phyloP scores from a whole-genome alignment of 176 grass and related monocot species.

The Microstegium vimineum region DNA sequence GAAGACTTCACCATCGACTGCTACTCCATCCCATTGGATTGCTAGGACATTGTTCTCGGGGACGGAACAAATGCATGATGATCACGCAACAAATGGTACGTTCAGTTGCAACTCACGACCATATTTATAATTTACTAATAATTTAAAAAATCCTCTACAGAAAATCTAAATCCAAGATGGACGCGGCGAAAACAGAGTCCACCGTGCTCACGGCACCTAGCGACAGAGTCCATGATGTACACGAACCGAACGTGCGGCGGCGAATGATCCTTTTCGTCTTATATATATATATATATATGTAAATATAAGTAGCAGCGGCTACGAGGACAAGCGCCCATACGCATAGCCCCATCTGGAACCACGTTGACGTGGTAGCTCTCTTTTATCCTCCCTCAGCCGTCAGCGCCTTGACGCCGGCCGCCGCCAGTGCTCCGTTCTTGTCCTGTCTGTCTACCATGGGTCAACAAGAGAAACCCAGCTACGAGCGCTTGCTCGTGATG shows the following conservation, averaged over 20 bases:
- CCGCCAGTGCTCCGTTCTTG: not conserved
- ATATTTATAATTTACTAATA: no score
- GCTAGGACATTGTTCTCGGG: no score
- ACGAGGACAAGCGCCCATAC: not conserved
- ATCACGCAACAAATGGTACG: no score
- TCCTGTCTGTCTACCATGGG: not conserved
- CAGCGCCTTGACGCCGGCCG: not conserved
- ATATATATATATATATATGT: no score
- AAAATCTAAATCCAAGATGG: not conserved
- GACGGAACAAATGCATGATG: no score
- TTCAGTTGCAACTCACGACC: no score
- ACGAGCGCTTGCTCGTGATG: not conserved
- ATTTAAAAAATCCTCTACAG: no score
- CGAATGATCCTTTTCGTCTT: not conserved
- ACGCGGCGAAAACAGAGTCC: not conserved
- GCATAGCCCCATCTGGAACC: no score
- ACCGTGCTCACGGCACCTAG: not conserved
- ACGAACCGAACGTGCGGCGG: not conserved
- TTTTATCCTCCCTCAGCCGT: not conserved
- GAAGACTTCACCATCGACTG: no score
- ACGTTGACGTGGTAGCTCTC: not conserved
- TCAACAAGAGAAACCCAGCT: not conserved
- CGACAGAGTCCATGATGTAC: not conserved
- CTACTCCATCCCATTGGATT: no score
- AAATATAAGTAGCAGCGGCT: not conserved